Base-by-base conservation (phyloP, 306 rosid genomes). In the Vicia villosa region DNA sequence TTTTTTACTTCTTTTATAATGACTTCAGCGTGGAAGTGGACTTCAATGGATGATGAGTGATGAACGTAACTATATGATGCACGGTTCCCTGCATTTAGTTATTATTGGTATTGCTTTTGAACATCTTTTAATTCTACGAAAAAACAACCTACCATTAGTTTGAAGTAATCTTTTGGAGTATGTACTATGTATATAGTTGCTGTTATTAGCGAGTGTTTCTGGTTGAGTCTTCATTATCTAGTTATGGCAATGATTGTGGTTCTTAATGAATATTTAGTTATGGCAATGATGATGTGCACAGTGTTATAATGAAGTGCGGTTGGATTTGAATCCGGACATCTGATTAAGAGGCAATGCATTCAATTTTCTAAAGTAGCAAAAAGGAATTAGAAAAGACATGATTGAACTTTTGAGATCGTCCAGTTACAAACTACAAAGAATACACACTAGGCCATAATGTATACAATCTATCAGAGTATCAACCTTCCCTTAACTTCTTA, bases 371-470 rank as follows among this genome's bases (percentile, higher is more conserved):
- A 41, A 1, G 46, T 12, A 37, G 57, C 9, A 1, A 65, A 55
- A 45, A 6, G 32, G 14, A 36, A 61, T 14, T 21, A 21, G 12
- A 30, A n/a, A 12, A 16, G 60, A 10, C 20, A 8, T 56, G 47
- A 36, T 22, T 77, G 36, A 52, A 77, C 46, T 72, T 66, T 6
- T 58, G 12, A 55, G 42, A 73, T 21, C 6, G 68, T 51, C 41
- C 17, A 8, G 72, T 55, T 41, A 51, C 58, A 70, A 16, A 50
- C 80, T 69, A 65, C 72, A 69, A 69, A 74, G 38, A 75, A 59
- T 49, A 50, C 80, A 71, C 54, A 21, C 66, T 57, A 22, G 10
- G 32, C 69, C 64, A 72, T 67, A 72, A 54, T 54, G 79, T 32
- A 37, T 42, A 60, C 79, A 76, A 60, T 54, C 64, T 55, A 52